Percentiles rank a stretch among this genome's conserved stretches.
Evolutionary conservation across 345 rosid species (phyloP).

Genomic region (Populus pruinosa): DNA sequence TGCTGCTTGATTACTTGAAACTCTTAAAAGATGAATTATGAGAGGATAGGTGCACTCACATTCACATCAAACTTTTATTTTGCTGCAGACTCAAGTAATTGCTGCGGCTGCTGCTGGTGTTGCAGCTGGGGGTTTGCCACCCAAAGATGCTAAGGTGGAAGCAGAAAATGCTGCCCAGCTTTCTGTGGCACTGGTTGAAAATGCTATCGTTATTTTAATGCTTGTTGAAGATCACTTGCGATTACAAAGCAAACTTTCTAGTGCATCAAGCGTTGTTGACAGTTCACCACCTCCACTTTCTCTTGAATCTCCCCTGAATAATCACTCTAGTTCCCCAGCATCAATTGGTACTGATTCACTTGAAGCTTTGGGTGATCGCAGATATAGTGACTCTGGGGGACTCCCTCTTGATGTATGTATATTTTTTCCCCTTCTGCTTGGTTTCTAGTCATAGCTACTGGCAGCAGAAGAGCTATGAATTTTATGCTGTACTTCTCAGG

Average conservation of each 20-base stretch:
- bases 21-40: neutral
- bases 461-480: neutral
- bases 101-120: conserved; percentile 99
- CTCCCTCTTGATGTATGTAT: conserved; percentile 82
- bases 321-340: conserved; percentile 40
- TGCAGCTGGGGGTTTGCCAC: conserved; percentile 94
- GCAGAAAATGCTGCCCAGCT: conserved; percentile 98
- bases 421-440: neutral
- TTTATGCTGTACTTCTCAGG: neutral
- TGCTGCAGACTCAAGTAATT: conserved; percentile 94
- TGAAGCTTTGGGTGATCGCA: conserved; percentile 55
- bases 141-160: conserved; percentile 79
- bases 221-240: conserved; percentile 99
- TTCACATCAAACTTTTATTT: conserved; percentile 28
- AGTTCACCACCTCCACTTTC: conserved; percentile 74
- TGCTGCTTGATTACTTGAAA: neutral
- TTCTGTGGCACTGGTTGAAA: conserved; percentile 94
- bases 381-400: conserved; percentile 65
- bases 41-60: conserved; percentile 18
- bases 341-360: conserved; percentile 47
- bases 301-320: conserved; percentile 53
- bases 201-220: conserved; percentile 97
- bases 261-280: conserved; percentile 48
- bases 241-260: conserved; percentile 82
- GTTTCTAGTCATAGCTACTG: neutral